Conservation (phyloP, 1,139 yeast genomes). For the Scheffersomyces quercinus region DNA sequence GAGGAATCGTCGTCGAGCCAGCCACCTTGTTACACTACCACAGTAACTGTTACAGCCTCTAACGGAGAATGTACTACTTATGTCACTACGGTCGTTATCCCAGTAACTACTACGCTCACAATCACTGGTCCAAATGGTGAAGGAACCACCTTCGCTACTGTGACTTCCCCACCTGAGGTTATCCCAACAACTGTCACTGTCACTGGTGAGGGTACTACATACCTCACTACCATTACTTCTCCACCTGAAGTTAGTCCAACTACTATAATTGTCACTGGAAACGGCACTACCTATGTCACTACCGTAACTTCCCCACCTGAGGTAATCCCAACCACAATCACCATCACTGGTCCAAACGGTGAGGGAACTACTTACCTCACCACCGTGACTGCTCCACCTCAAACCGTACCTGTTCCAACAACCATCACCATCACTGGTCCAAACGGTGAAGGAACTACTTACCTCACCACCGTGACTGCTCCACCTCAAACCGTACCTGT, state of each 20-base stretch:
- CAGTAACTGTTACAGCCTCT: not conserved
- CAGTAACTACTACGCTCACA: constrained; percentile 6
- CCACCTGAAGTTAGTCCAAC: no score
- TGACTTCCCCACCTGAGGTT: not conserved
- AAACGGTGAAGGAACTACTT: not conserved
- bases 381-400: not conserved
- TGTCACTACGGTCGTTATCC: no score
- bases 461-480: not conserved
- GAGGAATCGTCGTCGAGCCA: not conserved
- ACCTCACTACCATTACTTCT: no score
- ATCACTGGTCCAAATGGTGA: not conserved
- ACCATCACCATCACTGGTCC: not conserved
- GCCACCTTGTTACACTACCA: constrained; percentile 10
- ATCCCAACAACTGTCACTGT: not conserved
- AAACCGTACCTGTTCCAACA: no score
- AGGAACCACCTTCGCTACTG: not conserved
- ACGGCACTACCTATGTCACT: no score
- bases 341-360: not conserved
- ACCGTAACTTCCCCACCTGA: no score
- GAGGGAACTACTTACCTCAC: not conserved
- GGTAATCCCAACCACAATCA: constrained; percentile 5
- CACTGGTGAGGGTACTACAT: not conserved
- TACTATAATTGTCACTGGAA: no score
- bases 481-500: not conserved
- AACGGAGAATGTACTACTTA: no score